Percentiles rank a stretch among this genome's conserved stretches.
These are phyloP conservation scores for Blastocystis sp. DNA, from an alignment of 352 stramenopile species.

Conservation along the genomic window DNA sequence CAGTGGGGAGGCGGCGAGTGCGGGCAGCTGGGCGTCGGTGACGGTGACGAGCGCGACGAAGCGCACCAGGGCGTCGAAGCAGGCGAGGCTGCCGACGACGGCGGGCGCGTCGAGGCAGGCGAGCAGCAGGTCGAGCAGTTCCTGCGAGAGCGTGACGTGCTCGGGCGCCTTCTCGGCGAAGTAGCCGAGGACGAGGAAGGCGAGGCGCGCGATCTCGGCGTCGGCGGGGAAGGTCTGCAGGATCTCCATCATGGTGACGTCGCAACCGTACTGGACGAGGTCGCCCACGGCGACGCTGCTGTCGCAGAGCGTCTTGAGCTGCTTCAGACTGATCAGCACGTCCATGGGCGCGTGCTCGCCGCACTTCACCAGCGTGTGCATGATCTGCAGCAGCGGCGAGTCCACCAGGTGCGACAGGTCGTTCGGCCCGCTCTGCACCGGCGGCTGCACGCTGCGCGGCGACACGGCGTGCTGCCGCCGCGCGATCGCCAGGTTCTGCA, in stretches of 20 bases:
- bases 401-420: conserved; percentile 6
- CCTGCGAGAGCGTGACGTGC: not conserved
- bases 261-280: conserved; percentile 3
- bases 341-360: not conserved
- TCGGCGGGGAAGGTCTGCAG: not conserved
- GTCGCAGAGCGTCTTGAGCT: not conserved
- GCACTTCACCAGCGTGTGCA: not conserved
- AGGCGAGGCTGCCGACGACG: not conserved
- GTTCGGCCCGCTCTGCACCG: not conserved
- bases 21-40: not conserved
- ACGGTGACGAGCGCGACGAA: not conserved
- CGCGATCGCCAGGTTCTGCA: not conserved
- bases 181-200: not conserved
- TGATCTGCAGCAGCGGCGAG: conserved; percentile 17
- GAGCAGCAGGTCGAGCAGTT: not conserved
- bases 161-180: not conserved
- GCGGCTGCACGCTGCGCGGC: not conserved
- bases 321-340: conserved; percentile 11
- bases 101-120: not conserved
- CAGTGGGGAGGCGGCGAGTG: not conserved
- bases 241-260: conserved; percentile 18
- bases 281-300: not conserved
- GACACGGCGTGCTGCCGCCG: not conserved
- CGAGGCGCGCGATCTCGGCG: not conserved
- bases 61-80: not conserved